These are phyloP conservation scores for Corinectria fuckeliana DNA, from an alignment of 2,329 filamentous ascomycete genomes.

Conservation along the genomic window DNA sequence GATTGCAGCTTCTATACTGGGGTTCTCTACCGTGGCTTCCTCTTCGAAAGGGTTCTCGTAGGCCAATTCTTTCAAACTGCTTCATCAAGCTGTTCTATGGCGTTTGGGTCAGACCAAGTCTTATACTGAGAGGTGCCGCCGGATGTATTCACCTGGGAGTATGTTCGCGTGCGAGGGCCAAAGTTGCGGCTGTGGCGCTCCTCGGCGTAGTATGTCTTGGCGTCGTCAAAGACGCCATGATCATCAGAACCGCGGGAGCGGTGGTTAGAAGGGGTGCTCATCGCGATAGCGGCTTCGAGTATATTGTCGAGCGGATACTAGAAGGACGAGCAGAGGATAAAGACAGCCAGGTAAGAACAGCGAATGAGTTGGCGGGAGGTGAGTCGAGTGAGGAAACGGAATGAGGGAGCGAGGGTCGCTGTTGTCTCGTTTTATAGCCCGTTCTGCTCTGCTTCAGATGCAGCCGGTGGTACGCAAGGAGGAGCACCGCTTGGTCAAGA, in stretches of 20 bases:
- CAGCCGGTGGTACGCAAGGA: slow-evolving; percentile 13
- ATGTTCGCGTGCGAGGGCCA: slow-evolving; percentile 61
- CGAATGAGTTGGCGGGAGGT: slow-evolving; percentile 1
- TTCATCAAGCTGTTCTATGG: slow-evolving; percentile 59
- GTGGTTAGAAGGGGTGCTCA: slow-evolving; percentile 40
- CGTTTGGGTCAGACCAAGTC: slow-evolving; percentile 37
- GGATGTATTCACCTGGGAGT: slow-evolving; percentile 55
- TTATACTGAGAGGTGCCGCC: background rate
- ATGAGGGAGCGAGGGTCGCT: background rate
- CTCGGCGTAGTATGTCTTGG: slow-evolving; percentile 64
- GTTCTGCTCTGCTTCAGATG: slow-evolving; percentile 14
- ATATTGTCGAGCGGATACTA: slow-evolving; percentile 5
- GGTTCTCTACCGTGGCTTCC: slow-evolving; percentile 62
- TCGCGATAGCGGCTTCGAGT: slow-evolving; percentile 21
- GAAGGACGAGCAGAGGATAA: slow-evolving; percentile 3
- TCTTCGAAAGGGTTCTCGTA: slow-evolving; percentile 62
- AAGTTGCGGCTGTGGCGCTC: slow-evolving; percentile 58
- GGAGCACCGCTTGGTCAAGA: slow-evolving; percentile 12
- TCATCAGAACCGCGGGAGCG: slow-evolving; percentile 51
- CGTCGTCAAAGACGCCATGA: slow-evolving; percentile 61
- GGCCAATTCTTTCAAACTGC: slow-evolving; percentile 59
- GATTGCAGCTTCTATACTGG: background rate
- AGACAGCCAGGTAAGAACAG: slow-evolving; percentile 7
- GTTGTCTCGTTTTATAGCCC: slow-evolving; percentile 16
- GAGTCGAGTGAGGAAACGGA: background rate